Base-by-base conservation (phyloP, 1,284 basidiomycete genomes). In the Cutaneotrichosporon mucoides region DNA sequence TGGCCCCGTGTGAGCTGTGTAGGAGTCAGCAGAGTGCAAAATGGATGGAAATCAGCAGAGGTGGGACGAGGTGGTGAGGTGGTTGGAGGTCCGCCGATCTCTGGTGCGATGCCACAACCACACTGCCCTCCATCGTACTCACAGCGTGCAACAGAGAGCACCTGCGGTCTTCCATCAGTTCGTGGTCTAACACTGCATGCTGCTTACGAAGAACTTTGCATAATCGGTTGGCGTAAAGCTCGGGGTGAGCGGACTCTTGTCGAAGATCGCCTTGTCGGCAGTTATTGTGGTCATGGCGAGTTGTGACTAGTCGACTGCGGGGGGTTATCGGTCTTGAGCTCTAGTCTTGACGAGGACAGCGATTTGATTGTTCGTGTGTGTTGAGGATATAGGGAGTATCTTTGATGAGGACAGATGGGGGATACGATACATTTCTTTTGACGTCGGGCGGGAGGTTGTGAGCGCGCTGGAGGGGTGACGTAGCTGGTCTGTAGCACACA, bases 111-210 rank as follows among this genome's bases (percentile, higher is more conserved):
- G 24, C 24, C 24, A 3, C 8, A 43, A 24, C 36, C 9, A 35
- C n/a, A 16, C 24, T 24, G 24, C 24, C 6, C 43, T 7, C 4
- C 44, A 9, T 6, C 6, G 6, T 44, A 80, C 86, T 68, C 77
- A 87, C 84, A 77, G 54, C 6, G 86, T 88, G 76, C 82, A 84
- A 71, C 87, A 89, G 71, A 87, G 65, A 37, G 86, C 87, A n/a
- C 85, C 76, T 33, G 75, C 72, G 0, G 66, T 49, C 24, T 44
- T 16, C 45, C 4, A 33, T 44, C 34, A 45, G 52, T 8, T 44
- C 24, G 11, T 11, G 24, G 6, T 6, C 16, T 24, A 24, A 24
- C 24, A 24, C 5, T 42, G 6, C 13, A 6, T 53, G 24, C 3
- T 6, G 16, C 52, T 37, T 41, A 54, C 53, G 16, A 57, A 57